phyloP scores from a whole-genome alignment of 768 basidiomycete species.

The Pulveroboletus frians region DNA sequence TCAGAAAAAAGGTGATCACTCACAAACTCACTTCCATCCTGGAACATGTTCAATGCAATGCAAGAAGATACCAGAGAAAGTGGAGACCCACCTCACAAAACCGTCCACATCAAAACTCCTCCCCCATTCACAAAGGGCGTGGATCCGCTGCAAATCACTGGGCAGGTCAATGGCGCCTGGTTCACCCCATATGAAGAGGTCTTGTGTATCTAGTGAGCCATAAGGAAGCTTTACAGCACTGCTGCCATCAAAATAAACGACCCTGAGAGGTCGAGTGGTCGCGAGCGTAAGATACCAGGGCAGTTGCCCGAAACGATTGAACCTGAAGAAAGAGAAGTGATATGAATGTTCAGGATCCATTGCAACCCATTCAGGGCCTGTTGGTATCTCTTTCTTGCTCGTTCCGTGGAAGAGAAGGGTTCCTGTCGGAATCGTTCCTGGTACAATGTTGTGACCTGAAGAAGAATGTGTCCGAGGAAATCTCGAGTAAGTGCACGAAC shows the following conservation, averaged over 20 bases:
- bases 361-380: conserved; percentile 30
- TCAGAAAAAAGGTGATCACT: background rate
- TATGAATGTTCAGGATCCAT: conserved; percentile 36
- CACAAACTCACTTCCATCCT: conserved; percentile 33
- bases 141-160: conserved; percentile 34
- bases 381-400: conserved; percentile 18
- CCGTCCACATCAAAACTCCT: conserved; percentile 38
- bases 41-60: background rate
- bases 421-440: too few relatives aligned
- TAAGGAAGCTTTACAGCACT: conserved; percentile 40
- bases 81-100: conserved; percentile 35
- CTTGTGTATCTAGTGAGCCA: conserved; percentile 44
- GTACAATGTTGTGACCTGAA: conserved; percentile 24
- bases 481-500: conserved; percentile 6
- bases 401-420: conserved; percentile 37
- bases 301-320: background rate
- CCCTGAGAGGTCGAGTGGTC: conserved; percentile 38
- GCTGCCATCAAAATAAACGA: conserved; percentile 50
- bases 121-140: conserved; percentile 42
- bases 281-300: conserved; percentile 22
- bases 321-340: conserved; percentile 30
- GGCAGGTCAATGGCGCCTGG: conserved; percentile 21
- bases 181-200: conserved; percentile 8
- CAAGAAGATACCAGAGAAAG: background rate
- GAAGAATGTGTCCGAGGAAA: conserved; percentile 10